Percentiles rank a stretch among this genome's conserved stretches.
Conservation (phyloP, 768 basidiomycete genomes). For the Termitomyces titanicus region DNA sequence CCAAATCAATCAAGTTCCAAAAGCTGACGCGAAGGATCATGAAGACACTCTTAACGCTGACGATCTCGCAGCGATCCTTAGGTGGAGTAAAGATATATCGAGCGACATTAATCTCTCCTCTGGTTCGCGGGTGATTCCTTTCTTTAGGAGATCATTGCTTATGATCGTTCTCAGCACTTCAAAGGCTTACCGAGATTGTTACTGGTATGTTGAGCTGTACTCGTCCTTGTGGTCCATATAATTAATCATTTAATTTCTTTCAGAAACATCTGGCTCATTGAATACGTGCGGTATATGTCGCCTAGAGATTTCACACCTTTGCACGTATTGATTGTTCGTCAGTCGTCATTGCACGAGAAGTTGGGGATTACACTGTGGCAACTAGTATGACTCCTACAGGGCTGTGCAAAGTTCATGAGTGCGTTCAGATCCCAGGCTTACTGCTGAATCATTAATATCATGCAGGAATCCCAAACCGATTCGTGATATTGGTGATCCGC, state of each 20-base stretch:
- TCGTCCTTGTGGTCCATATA: neutral
- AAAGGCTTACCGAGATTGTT: conserved; percentile 68
- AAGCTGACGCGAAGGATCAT: conserved; percentile 39
- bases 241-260: neutral
- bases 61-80: conserved; percentile 65
- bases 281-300: conserved; percentile 50
- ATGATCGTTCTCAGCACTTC: conserved; percentile 41
- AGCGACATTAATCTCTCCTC: conserved; percentile 69
- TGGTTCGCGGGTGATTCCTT: conserved; percentile 29
- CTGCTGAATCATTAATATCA: neutral
- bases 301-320: neutral
- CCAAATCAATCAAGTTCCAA: conserved; percentile 26
- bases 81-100: conserved; percentile 74
- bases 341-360: conserved; percentile 68
- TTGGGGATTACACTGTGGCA: conserved; percentile 67
- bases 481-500: conserved; percentile 53
- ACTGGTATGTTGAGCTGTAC: conserved; percentile 38
- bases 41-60: conserved; percentile 56
- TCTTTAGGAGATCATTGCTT: neutral
- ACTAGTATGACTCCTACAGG: conserved; percentile 62
- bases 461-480: conserved; percentile 58
- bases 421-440: conserved; percentile 19
- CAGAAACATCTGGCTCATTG: conserved; percentile 65
- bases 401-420: conserved; percentile 68
- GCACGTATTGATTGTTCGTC: neutral